Evolutionary conservation across 1,139 yeast genomes (phyloP).

Genomic region (Lodderomyces metapsilosis): DNA sequence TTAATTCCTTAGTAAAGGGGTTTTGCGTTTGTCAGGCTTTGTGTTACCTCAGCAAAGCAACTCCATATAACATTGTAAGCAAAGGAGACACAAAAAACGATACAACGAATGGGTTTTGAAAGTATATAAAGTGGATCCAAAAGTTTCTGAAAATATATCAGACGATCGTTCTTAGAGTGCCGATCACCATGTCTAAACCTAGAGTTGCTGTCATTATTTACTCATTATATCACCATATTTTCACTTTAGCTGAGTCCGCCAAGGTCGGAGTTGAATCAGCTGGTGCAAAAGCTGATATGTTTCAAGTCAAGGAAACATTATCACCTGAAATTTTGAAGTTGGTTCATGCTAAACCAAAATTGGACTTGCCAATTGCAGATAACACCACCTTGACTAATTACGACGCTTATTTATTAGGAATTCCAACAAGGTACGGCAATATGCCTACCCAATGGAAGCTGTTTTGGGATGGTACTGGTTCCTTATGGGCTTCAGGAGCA

Average conservation of each 20-base stretch:
- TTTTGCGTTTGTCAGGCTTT: not conserved
- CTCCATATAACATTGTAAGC: not conserved
- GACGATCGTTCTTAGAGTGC: too few species aligned
- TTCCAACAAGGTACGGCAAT: constrained; percentile 40
- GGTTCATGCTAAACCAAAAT: constrained; percentile 31
- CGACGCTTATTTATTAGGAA: constrained; percentile 39
- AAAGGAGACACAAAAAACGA: too few species aligned
- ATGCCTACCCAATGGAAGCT: constrained; percentile 40
- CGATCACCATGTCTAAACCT: constrained; percentile 2
- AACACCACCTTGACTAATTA: constrained; percentile 30
- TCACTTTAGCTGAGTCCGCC: constrained; percentile 33
- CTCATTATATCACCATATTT: constrained; percentile 37
- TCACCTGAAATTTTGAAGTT: constrained; percentile 34
- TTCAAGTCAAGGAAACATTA: constrained; percentile 30
- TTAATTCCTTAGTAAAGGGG: not conserved
- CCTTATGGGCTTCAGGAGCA: constrained; percentile 37
- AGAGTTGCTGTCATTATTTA: constrained; percentile 34
- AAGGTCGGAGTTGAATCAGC: constrained; percentile 38
- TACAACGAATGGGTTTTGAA: too few species aligned
- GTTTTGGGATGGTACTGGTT: constrained; percentile 40
- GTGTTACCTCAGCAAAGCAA: not conserved
- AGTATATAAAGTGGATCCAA: too few species aligned
- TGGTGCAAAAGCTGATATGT: constrained; percentile 38
- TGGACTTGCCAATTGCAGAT: constrained; percentile 33
- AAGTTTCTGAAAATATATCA: too few species aligned